Conservation (phyloP, 306 rosid genomes). For the Rubus idaeus region DNA sequence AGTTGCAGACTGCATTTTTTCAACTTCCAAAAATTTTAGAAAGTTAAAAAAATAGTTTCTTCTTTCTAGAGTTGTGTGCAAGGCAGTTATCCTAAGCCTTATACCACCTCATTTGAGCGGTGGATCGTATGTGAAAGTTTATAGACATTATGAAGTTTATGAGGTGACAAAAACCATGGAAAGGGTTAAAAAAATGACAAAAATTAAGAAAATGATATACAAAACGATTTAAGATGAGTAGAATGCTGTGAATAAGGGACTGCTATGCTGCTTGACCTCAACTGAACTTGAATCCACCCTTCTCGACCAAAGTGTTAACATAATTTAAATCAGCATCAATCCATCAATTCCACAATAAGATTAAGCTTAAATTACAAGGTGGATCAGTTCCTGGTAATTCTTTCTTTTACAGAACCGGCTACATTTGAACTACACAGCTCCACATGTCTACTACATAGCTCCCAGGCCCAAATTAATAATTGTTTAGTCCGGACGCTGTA, state of each 20-base stretch:
- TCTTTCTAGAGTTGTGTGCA: no score
- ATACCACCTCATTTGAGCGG: neutral
- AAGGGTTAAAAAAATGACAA: no score
- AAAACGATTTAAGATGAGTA: neutral
- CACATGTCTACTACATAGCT: neutral
- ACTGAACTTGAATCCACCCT: neutral
- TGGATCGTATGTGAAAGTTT: neutral
- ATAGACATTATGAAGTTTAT: neutral
- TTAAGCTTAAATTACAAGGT: neutral
- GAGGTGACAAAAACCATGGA: neutral
- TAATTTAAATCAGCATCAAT: neutral
- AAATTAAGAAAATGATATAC: neutral
- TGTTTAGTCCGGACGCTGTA: neutral
- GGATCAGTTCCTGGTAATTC: neutral
- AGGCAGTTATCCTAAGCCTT: neutral
- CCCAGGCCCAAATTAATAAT: neutral
- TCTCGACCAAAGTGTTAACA: neutral
- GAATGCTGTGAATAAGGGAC: neutral
- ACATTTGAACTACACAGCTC: slow-evolving; percentile 2
- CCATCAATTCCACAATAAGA: slow-evolving; percentile 4
- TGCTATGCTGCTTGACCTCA: neutral
- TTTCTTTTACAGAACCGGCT: neutral
- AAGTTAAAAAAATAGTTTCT: neutral
- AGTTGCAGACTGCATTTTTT: neutral
- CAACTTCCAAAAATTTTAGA: neutral